These are phyloP conservation scores for Hippophae tibetana DNA, from an alignment of 306 rosid species.

Conservation along the genomic window DNA sequence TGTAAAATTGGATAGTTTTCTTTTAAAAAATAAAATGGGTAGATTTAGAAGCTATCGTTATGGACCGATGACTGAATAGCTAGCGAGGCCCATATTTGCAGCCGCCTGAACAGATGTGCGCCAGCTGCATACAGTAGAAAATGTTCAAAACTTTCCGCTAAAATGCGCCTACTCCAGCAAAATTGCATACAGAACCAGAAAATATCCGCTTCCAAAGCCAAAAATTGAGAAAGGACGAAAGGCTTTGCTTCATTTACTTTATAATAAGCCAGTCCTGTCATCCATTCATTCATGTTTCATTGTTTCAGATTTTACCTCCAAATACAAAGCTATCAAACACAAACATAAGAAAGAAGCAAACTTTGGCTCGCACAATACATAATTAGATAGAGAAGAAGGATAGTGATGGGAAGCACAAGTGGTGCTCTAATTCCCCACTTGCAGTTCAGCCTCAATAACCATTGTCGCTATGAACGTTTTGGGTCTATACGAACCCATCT, in stretches of 20 bases:
- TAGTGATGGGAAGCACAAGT: constrained; percentile 49
- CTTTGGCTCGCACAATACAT: not conserved
- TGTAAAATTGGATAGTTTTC: no score
- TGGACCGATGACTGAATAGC: no score
- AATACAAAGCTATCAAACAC: not conserved
- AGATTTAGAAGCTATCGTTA: no score
- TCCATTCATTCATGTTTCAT: not conserved
- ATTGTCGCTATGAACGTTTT: constrained; percentile 11
- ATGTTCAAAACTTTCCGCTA: not conserved
- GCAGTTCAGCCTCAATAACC: constrained; percentile 26
- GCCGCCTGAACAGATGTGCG: not conserved
- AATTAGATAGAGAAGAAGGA: constrained; percentile 1
- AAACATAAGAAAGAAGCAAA: not conserved
- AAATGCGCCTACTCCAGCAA: constrained; percentile 11
- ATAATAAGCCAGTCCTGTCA: not conserved
- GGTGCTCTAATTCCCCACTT: constrained; percentile 37
- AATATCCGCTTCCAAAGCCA: constrained; percentile 16
- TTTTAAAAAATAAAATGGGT: no score
- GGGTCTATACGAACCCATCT: constrained; percentile 28
- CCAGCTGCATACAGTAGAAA: constrained; percentile 3
- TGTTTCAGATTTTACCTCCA: constrained; percentile 10
- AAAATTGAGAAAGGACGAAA: constrained; percentile 8
- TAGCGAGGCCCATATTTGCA: not conserved
- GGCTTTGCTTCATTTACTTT: not conserved
- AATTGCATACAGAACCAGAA: constrained; percentile 6